These are phyloP conservation scores for Pythium apleroticum DNA, from an alignment of 352 stramenopile species.

Conservation along the genomic window DNA sequence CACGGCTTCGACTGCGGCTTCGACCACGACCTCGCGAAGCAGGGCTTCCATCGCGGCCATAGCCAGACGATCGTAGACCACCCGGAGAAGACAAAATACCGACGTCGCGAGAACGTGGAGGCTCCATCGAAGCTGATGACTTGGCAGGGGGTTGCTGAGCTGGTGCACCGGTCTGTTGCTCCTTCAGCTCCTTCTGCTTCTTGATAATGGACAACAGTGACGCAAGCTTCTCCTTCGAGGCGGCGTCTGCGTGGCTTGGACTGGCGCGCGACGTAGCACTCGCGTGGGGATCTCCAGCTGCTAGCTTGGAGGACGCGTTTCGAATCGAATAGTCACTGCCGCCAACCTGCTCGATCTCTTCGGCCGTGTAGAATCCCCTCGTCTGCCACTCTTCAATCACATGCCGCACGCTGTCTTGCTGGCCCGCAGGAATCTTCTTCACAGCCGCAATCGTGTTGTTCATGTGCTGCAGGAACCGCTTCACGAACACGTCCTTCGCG, in stretches of 20 bases:
- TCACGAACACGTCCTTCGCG: slow-evolving; percentile 69
- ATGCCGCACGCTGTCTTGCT: slow-evolving; percentile 59
- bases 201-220: slow-evolving; percentile 84
- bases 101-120: neutral
- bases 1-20: slow-evolving; percentile 11
- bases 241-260: slow-evolving; percentile 22
- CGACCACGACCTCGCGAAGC: slow-evolving; percentile 3
- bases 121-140: neutral
- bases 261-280: slow-evolving; percentile 6
- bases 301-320: slow-evolving; percentile 10
- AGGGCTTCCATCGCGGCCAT: neutral
- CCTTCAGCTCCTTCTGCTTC: slow-evolving; percentile 67
- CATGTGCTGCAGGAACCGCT: slow-evolving; percentile 77
- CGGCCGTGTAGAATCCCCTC: slow-evolving; percentile 61
- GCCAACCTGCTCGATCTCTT: slow-evolving; percentile 64
- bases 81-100: neutral
- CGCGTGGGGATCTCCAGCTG: neutral
- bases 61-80: neutral
- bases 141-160: slow-evolving; percentile 2
- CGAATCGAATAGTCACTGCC: slow-evolving; percentile 39
- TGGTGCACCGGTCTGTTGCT: slow-evolving; percentile 21
- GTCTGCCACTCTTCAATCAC: slow-evolving; percentile 83
- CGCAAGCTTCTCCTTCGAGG: slow-evolving; percentile 42
- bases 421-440: slow-evolving; percentile 63
- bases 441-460: slow-evolving; percentile 69